phyloP scores from a whole-genome alignment of 202 grass and related monocot genomes.

The Musa balbisiana region DNA sequence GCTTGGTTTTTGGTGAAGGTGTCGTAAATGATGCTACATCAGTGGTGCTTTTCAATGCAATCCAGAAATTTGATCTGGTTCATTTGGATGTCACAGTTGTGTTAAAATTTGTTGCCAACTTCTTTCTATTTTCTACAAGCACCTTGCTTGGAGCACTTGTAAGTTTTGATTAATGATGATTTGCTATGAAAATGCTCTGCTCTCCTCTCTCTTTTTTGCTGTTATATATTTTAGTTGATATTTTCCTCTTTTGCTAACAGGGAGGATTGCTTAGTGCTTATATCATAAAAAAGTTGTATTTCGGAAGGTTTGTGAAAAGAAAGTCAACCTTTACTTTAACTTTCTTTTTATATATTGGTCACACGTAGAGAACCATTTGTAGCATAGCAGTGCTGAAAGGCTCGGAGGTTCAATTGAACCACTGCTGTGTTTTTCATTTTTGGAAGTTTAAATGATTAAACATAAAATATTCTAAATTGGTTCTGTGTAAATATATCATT shows the following conservation, averaged over 20 bases:
- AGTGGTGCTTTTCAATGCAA: constrained; percentile 14
- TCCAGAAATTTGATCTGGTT: constrained; percentile 14
- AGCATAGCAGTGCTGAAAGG: neutral
- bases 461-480: neutral
- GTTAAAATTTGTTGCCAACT: neutral
- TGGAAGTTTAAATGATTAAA: neutral
- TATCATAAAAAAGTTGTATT: constrained; percentile 25
- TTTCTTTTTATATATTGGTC: neutral
- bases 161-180: neutral
- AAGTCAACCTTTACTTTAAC: neutral
- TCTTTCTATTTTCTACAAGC: neutral
- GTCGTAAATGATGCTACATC: constrained; percentile 15
- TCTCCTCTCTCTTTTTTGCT: neutral
- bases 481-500: neutral
- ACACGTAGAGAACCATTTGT: neutral
- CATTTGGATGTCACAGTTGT: neutral
- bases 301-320: constrained; percentile 11
- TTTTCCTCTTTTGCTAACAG: neutral
- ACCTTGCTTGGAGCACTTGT: constrained; percentile 12
- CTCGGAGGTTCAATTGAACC: neutral
- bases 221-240: neutral
- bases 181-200: neutral
- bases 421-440: neutral
- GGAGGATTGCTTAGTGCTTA: constrained; percentile 20
- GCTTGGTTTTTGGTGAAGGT: constrained; percentile 12